Conservation (phyloP, 192 early-diverging fungal species). For the Backusella sp. region DNA sequence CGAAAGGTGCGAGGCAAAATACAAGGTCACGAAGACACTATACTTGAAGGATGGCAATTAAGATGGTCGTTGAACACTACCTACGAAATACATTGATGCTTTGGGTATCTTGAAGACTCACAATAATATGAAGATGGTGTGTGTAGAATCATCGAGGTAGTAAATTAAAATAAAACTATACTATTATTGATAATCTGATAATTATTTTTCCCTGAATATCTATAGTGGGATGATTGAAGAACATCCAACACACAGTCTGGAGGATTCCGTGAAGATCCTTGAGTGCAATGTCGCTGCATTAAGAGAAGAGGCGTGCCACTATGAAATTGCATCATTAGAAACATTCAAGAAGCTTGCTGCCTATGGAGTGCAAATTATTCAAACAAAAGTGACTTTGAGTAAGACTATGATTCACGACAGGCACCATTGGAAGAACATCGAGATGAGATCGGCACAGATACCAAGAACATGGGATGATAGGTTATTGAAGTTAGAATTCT, state of each 20-base stretch:
- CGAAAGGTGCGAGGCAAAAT: constrained; percentile 10
- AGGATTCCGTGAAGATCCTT: constrained; percentile 19
- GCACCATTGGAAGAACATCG: constrained; percentile 11
- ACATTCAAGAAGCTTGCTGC: constrained; percentile 7
- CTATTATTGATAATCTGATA: constrained; percentile 14
- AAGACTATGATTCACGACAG: constrained; percentile 10
- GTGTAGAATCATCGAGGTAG: constrained; percentile 18
- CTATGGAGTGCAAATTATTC: constrained; percentile 2
- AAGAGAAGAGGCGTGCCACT: constrained; percentile 8
- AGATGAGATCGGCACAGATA: constrained; percentile 13
- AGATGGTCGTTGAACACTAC: constrained; percentile 1
- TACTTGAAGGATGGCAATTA: constrained; percentile 13
- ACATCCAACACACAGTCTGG: constrained; percentile 9
- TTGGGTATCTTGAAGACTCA: constrained; percentile 6
- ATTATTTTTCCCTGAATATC: constrained; percentile 3
- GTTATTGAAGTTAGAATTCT: constrained; percentile 4
- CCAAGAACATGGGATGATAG: constrained; percentile 13
- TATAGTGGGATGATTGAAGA: constrained; percentile 16
- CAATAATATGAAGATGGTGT: constrained; percentile 12
- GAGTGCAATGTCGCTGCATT: constrained; percentile 15
- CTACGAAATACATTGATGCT: constrained; percentile 5
- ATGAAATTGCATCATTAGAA: constrained; percentile 6
- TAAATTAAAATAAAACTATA: constrained; percentile 12
- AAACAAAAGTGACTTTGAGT: constrained; percentile 12
- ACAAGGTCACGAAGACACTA: constrained; percentile 1